phyloP scores from a whole-genome alignment of 1,284 basidiomycete genomes.

The Ceratobasidium sp. region DNA sequence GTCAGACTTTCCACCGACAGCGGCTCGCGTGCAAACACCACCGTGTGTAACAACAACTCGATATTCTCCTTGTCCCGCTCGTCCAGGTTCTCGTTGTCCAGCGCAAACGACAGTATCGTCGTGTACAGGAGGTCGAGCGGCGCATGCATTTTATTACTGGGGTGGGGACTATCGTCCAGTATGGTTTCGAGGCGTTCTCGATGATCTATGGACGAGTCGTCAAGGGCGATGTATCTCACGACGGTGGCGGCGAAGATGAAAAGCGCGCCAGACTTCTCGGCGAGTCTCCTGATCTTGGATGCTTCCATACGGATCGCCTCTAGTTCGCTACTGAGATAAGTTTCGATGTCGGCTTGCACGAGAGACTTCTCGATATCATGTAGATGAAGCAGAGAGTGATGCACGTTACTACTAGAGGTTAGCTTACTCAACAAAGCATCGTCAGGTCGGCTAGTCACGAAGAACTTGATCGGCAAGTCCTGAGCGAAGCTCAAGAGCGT shows the following conservation, averaged over 20 bases:
- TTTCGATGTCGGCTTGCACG: slow-evolving; percentile 10
- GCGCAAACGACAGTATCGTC: background rate
- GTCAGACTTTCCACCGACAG: background rate
- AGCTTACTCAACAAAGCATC: background rate
- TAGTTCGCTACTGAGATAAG: background rate
- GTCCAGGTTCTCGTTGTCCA: background rate
- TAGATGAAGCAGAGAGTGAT: background rate
- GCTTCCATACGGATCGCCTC: background rate
- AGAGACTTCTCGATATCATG: slow-evolving; percentile 22
- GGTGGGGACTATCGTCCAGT: background rate
- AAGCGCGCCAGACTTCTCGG: background rate
- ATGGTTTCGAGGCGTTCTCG: background rate
- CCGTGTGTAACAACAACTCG: background rate
- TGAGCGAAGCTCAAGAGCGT: background rate
- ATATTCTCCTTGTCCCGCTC: background rate
- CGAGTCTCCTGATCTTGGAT: background rate
- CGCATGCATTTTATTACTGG: background rate
- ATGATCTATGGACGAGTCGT: background rate
- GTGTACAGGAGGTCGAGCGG: slow-evolving; percentile 12
- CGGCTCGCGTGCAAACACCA: background rate
- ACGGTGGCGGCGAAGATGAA: slow-evolving; percentile 16
- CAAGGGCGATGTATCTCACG: background rate
- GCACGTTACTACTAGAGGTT: too few species aligned
- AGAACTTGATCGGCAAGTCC: slow-evolving; percentile 19
- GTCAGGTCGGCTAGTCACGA: slow-evolving; percentile 22